Evolutionary conservation across 148 eudicot genomes (phyloP).

Genomic region (Nyssa sinensis): DNA sequence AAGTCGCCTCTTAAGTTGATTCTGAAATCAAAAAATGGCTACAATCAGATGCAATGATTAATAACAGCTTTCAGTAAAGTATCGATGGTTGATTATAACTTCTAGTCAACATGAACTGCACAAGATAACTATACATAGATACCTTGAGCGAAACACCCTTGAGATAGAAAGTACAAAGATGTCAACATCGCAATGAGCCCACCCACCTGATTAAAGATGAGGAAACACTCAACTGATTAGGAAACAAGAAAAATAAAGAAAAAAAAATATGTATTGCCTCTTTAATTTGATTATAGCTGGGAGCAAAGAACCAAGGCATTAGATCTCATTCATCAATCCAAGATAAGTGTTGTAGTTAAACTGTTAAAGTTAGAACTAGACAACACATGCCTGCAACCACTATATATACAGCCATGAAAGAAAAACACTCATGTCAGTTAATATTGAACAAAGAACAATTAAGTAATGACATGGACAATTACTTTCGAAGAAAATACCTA

Average conservation of each 20-base stretch:
- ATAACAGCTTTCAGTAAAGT: neutral
- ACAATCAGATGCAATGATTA: slow-evolving; percentile 3
- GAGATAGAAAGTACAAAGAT: slow-evolving; percentile 81
- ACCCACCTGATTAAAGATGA: slow-evolving; percentile 58
- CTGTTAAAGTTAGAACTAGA: slow-evolving; percentile 7
- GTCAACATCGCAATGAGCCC: slow-evolving; percentile 86
- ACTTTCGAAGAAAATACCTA: neutral
- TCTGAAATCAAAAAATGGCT: slow-evolving; percentile 45
- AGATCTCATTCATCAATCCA: slow-evolving; percentile 2
- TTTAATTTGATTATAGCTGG: neutral
- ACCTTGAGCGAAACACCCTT: slow-evolving; percentile 96
- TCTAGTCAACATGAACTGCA: neutral
- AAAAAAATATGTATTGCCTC: neutral
- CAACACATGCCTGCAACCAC: neutral
- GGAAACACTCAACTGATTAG: slow-evolving; percentile 7
- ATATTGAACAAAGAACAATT: neutral
- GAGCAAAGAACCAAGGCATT: neutral
- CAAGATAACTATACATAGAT: slow-evolving; percentile 6
- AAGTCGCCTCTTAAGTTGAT: slow-evolving; percentile 88
- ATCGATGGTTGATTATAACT: neutral
- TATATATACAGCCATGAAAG: neutral
- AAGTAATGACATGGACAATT: neutral
- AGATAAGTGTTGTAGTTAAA: neutral
- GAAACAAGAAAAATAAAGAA: slow-evolving; percentile 1
- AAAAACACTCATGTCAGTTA: neutral